Evolutionary conservation across 2,329 filamentous ascomycete genomes (phyloP), one percentile per base, ranked within the genome.

Genomic region (Mariannaea elegans): DNA sequence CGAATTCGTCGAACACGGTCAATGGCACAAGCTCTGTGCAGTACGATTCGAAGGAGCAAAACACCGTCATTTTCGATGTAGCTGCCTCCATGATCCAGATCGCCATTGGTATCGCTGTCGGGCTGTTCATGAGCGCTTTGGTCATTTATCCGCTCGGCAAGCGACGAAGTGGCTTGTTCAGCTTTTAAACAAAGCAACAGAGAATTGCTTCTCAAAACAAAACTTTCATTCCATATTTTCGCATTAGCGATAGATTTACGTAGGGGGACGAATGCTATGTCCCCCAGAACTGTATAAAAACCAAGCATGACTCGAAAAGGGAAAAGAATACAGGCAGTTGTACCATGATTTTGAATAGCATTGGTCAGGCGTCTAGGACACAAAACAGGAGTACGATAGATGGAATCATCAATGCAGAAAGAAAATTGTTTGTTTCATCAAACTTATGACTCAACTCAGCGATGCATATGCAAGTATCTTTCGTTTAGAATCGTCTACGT

Each of bases 81-180:
- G 80, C 79, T 12, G 80, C 77, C 2, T 80, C 78, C 27, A 83
- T 84, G 81, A 81, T 83, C 36, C 80, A 84, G 67, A 82, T 83
- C 56, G 81, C 81, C 13, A 82, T 83, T 61, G 81, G 81, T 13
- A 83, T 84, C 48, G 81, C 81, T 6, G 78, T 83, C 10, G 81
- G 81, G 3, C 70, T 84, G 7, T 84, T 84, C 59, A 67, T 84
- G 61, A 81, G 80, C 57, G 80, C 81, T 2, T 68, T 84, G 29
- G 67, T 83, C 19, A 73, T 84, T 6, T 83, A 83, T 62, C 81
- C 81, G 6, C 72, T 82, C 31, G 81, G 81, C 36, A 83, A 82
- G 70, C 76, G 80, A 41, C 77, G 81, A 41, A 83, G 80, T 58
- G 81, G 80, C 4, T 69, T 83, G 9, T 83, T 83, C 69, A 82